Evolutionary conservation across 176 grass and related monocot species (phyloP), one percentile per base, ranked within the genome.

Genomic region (Eragrostis curvula): DNA sequence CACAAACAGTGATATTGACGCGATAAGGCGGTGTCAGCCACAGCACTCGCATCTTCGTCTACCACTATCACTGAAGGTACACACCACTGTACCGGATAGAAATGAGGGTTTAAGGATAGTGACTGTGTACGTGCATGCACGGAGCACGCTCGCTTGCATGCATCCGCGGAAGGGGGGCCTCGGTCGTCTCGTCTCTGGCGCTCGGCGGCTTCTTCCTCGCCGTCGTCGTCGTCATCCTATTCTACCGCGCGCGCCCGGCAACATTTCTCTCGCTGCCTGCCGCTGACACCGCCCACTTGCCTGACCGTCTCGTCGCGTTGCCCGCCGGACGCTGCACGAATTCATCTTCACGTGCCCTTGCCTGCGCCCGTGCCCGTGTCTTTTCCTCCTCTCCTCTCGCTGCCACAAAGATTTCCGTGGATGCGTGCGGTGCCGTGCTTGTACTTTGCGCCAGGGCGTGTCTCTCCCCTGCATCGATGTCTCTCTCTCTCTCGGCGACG

Each of bases 331-430:
- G 57, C 81, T 80, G 63, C 77, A 84, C 74, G 68, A 67, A 84
- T 74, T 60, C 86, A 81, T 23, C 71, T 85, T 89, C 83, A 85
- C 87, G 83, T 85, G 88, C 82, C 4, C 78, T 81, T 85, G 87
- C 82, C 77, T 52, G 65, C 44, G 20, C 47, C 40, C 63, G 61
- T 30, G 77, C 30, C 30, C 43, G 30, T 55, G 65, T 52, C 45
- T 36, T 30, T 3, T 61, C 9, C 56, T 16, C 55, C 48, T 48
- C 8, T 17, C 48, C 1, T 21, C 8, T 9, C 66, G 39, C 61
- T 25, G 65, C 44, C 7, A 20, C 64, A 15, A 41, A 59, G 50
- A 75, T 81, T 28, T 49, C 50, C 10, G 60, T 42, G 61, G 70
- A 68, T 27, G 79, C 71, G 40, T 28, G 39, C 65, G 18, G 65